These are phyloP conservation scores for Chondrus crispus DNA, from an alignment of 23 red algal genomes.

Conservation along the genomic window DNA sequence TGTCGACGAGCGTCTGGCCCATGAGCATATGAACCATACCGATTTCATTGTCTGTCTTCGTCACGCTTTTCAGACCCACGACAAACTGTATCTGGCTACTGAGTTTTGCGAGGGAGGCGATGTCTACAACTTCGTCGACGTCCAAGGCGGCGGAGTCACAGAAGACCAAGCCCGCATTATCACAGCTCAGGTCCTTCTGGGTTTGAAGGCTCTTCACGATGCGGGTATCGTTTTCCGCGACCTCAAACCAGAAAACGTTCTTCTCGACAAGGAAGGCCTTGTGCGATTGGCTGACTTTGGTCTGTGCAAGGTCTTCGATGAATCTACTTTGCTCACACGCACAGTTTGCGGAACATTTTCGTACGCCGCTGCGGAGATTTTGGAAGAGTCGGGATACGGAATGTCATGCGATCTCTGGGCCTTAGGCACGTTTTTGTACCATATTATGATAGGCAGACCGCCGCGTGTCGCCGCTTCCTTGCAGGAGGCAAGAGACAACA, in stretches of 20 bases:
- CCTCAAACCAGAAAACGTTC: constrained; percentile 92
- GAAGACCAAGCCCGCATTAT: constrained; percentile 72
- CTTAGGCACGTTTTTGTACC: constrained; percentile 86
- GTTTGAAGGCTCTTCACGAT: constrained; percentile 78
- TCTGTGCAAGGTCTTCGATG: constrained; percentile 77
- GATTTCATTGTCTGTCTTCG: constrained; percentile 71
- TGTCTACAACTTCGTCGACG: constrained; percentile 77
- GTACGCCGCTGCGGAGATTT: constrained; percentile 85
- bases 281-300: constrained; percentile 92
- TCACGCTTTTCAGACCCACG: constrained; percentile 83
- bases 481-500: constrained; percentile 59
- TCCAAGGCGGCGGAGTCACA: constrained; percentile 53
- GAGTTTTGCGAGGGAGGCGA: constrained; percentile 96
- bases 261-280: constrained; percentile 70
- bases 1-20: constrained; percentile 63
- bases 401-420: constrained; percentile 78
- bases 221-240: constrained; percentile 69
- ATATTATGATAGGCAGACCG: constrained; percentile 75
- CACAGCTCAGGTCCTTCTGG: constrained; percentile 81
- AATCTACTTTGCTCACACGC: constrained; percentile 17
- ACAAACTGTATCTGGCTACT: constrained; percentile 85
- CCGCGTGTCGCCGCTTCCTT: constrained; percentile 61
- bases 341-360: constrained; percentile 89
- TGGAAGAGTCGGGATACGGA: constrained; percentile 66
- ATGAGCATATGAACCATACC: constrained; percentile 60